Percentiles rank a stretch among this genome's conserved stretches.
Evolutionary conservation across 305 asterid species (phyloP).

Genomic region (Andrographis paniculata): DNA sequence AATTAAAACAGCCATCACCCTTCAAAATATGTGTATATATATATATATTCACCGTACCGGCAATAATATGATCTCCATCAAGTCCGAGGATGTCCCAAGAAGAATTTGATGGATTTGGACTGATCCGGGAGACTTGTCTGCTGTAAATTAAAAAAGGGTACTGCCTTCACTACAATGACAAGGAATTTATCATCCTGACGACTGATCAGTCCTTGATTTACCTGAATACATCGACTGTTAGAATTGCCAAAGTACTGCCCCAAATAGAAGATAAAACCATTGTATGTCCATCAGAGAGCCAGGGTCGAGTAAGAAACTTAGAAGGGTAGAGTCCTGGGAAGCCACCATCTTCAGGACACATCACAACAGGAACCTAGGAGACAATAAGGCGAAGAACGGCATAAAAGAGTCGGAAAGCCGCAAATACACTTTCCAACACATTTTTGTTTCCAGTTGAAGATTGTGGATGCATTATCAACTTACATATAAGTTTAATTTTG

Average conservation of each 20-base stretch:
- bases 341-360: conserved; percentile 72
- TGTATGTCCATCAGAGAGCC: conserved; percentile 88
- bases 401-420: not conserved
- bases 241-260: conserved; percentile 62
- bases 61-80: conserved; percentile 60
- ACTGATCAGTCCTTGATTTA: conserved; percentile 21
- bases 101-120: conserved; percentile 50
- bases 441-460: too few relatives aligned
- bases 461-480: too few relatives aligned
- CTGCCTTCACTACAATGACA: not conserved
- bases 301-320: conserved; percentile 53
- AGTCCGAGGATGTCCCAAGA: conserved; percentile 76
- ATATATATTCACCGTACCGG: too few relatives aligned
- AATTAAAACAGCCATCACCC: conserved; percentile 9
- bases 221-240: conserved; percentile 65
- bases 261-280: conserved; percentile 65
- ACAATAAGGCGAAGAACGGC: conserved; percentile 3
- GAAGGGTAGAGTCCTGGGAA: conserved; percentile 83
- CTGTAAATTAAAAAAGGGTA: conserved; percentile 31
- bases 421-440: conserved; percentile 1
- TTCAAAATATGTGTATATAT: conserved; percentile 13
- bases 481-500: too few relatives aligned
- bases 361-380: conserved; percentile 70
- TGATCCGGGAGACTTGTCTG: conserved; percentile 62
- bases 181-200: conserved; percentile 12